phyloP scores from a whole-genome alignment of 352 stramenopile genomes.

The Labyrinthula sp. region DNA sequence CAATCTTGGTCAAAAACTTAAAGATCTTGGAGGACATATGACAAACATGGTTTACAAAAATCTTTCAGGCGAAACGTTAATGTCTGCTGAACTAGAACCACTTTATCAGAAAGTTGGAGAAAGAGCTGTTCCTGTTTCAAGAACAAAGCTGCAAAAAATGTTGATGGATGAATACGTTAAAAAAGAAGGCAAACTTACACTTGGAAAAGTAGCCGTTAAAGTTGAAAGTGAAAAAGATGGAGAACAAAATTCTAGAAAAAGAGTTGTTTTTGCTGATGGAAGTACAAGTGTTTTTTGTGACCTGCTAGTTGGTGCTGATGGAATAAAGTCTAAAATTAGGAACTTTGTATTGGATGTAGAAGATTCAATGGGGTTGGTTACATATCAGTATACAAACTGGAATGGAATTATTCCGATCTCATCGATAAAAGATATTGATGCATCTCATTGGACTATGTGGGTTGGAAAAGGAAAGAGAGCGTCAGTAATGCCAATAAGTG shows the following conservation, averaged over 20 bases:
- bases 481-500: slow-evolving; percentile 19
- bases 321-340: slow-evolving; percentile 17
- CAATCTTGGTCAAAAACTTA: slow-evolving; percentile 13
- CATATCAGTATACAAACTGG: slow-evolving; percentile 29
- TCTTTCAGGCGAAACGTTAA: not conserved
- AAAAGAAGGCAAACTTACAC: slow-evolving; percentile 16
- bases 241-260: slow-evolving; percentile 3
- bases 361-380: not conserved
- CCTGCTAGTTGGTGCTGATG: slow-evolving; percentile 21
- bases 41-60: slow-evolving; percentile 19
- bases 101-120: slow-evolving; percentile 27
- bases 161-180: slow-evolving; percentile 26
- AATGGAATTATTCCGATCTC: slow-evolving; percentile 19
- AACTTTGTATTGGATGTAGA: slow-evolving; percentile 19
- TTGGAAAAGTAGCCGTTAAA: slow-evolving; percentile 8
- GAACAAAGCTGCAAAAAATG: slow-evolving; percentile 22
- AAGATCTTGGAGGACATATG: slow-evolving; percentile 20
- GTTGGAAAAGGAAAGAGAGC: slow-evolving; percentile 24
- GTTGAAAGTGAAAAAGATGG: slow-evolving; percentile 6
- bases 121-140: slow-evolving; percentile 14
- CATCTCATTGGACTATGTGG: slow-evolving; percentile 23
- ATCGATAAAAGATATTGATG: not conserved
- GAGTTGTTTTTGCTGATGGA: slow-evolving; percentile 18
- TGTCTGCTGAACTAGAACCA: slow-evolving; percentile 13
- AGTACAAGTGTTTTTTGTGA: slow-evolving; percentile 10